Conservation (phyloP, 148 eudicot species). For the Rhododendron mucronatum region DNA sequence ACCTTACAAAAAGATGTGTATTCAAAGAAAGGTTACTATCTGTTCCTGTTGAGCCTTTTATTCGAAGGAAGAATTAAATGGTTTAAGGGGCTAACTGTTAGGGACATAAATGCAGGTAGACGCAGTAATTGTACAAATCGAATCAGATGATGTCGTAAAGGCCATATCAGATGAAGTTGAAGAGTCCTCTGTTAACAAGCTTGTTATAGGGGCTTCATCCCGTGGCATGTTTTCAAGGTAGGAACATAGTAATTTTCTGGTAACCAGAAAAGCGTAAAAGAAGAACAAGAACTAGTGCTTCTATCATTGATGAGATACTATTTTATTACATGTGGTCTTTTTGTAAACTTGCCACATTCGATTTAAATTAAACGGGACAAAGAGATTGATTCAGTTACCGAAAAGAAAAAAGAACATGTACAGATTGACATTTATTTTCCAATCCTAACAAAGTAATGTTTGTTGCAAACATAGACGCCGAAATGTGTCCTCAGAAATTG, state of each 20-base stretch:
- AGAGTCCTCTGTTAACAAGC: slow-evolving; percentile 35
- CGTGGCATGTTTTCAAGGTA: slow-evolving; percentile 80
- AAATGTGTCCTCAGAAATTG: slow-evolving; percentile 53
- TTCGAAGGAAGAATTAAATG: not conserved
- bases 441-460: not conserved
- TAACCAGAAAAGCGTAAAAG: not conserved
- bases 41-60: slow-evolving; percentile 1
- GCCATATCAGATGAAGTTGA: not conserved
- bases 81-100: not conserved
- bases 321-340: not conserved
- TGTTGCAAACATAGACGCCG: slow-evolving; percentile 36
- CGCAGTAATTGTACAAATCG: slow-evolving; percentile 43
- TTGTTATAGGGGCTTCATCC: slow-evolving; percentile 83
- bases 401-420: not conserved
- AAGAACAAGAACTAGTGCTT: not conserved
- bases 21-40: slow-evolving; percentile 35
- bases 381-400: not conserved
- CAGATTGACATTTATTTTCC: not conserved
- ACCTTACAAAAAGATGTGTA: slow-evolving; percentile 52
- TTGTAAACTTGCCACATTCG: not conserved
- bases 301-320: not conserved
- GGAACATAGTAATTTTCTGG: not conserved
- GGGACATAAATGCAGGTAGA: slow-evolving; percentile 41
- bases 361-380: not conserved
- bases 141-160: slow-evolving; percentile 56